A percentile compares a stretch with the other conserved stretches of the same genome.
phyloP scores from a whole-genome alignment of 495 filamentous ascomycete species.

The Paragyromitra xinjiangensis region DNA sequence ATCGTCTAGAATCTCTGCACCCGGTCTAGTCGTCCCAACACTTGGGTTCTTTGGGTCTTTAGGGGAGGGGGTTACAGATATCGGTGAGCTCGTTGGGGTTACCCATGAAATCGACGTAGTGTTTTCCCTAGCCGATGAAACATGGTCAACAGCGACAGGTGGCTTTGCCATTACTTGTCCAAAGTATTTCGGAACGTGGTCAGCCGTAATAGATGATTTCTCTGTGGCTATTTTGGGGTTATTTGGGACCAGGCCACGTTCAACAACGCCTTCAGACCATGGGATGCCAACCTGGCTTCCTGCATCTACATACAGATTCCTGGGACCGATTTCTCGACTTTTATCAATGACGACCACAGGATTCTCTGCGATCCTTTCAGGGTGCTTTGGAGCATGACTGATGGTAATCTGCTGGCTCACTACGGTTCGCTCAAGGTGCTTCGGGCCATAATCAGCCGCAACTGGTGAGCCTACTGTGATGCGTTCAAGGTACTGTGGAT shows the following conservation, averaged over 20 bases:
- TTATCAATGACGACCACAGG: background rate
- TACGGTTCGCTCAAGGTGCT: background rate
- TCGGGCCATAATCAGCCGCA: background rate
- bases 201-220: background rate
- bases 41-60: slow-evolving; percentile 10
- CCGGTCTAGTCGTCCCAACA: slow-evolving; percentile 5
- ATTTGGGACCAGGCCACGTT: background rate
- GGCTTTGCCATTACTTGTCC: background rate
- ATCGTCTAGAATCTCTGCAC: background rate
- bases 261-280: background rate
- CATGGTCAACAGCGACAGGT: background rate
- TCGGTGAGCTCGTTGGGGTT: background rate
- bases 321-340: too few relatives aligned
- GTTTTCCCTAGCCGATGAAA: background rate
- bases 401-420: background rate
- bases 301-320: too few relatives aligned
- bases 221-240: background rate
- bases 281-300: background rate
- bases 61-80: background rate
- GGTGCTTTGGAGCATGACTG: background rate
- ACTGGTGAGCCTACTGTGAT: background rate
- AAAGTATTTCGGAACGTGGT: background rate
- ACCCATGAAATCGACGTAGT: background rate
- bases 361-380: background rate
- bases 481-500: background rate